Evolutionary conservation across 1,284 basidiomycete genomes (phyloP), one percentile per base, ranked within the genome.

Genomic region (Ceratobasidium papillatum): DNA sequence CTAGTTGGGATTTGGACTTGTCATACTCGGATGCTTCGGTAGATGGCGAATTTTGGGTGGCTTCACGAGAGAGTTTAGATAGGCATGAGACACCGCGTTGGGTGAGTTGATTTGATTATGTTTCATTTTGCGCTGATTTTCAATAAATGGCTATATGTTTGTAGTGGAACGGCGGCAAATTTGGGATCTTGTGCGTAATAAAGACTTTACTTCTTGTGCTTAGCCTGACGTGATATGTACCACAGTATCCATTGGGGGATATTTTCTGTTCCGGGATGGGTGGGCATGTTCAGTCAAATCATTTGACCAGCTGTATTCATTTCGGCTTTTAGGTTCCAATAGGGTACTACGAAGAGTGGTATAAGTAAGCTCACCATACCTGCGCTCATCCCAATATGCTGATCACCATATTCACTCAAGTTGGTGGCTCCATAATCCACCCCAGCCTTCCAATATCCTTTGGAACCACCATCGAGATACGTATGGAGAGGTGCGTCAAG

Each of bases 231-330:
- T 27, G 58, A 56, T 22, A 14, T n/a, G 1, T 34, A 45, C 25
- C 43, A 58, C 34, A 82, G 87, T 79, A 83, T 90, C 64, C 88
- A 89, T 77, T 90, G 88, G 87, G 88, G 88, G 4, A 78, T 87
- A 1, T 90, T 84, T 76, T 86, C 85, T 27, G 84, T 86, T 5
- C 79, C 79, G 0, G 80, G 78, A 9, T 80, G 77, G 78, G 71
- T 75, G 36, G 32, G 52, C 63, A 14, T 5, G 8, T 32, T 45
- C 14, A 4, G 4, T n/a, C 8, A 3, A 25, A 27, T 3, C 43
- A 5, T 14, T 9, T 54, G 22, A 32, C 7, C 51, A 27, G 27
- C 11, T 27, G 14, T 32, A 43, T 3, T 56, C 30, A 41, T 12
- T 14, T n/a, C 30, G 63, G 19, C 51, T 43, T 38, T 49, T 54